These are phyloP conservation scores for Artemisia annua DNA, from an alignment of 129 eudicot genomes.

Conservation along the genomic window DNA sequence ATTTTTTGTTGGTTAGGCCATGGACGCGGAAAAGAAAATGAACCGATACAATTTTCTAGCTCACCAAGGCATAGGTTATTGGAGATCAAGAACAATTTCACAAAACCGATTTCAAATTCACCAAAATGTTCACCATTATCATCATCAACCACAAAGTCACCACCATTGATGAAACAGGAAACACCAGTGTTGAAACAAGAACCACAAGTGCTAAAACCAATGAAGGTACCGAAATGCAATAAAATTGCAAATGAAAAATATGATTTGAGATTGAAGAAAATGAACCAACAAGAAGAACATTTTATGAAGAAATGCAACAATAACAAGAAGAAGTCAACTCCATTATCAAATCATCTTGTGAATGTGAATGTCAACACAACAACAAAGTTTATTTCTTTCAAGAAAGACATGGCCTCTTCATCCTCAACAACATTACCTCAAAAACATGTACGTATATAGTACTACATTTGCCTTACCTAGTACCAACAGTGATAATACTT, in stretches of 20 bases:
- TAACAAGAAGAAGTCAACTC: slow-evolving; percentile 61
- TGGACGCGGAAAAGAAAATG: slow-evolving; percentile 33
- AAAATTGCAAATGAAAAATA: slow-evolving; percentile 36
- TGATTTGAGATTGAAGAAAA: slow-evolving; percentile 34
- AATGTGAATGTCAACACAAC: slow-evolving; percentile 50
- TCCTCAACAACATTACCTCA: slow-evolving; percentile 48
- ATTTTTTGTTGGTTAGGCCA: slow-evolving; percentile 6
- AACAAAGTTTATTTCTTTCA: slow-evolving; percentile 61
- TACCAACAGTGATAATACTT: slow-evolving; percentile 19
- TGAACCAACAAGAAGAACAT: slow-evolving; percentile 51
- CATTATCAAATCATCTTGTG: slow-evolving; percentile 62
- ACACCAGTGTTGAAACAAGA: slow-evolving; percentile 8
- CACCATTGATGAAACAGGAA: slow-evolving; percentile 21
- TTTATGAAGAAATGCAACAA: slow-evolving; percentile 30
- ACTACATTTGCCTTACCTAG: slow-evolving; percentile 22
- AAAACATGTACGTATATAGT: slow-evolving; percentile 48
- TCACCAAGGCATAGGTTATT: slow-evolving; percentile 43
- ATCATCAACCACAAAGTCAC: slow-evolving; percentile 3
- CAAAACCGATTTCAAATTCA: slow-evolving; percentile 32
- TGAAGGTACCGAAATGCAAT: slow-evolving; percentile 31
- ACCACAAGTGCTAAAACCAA: not conserved
- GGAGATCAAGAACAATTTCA: slow-evolving; percentile 36
- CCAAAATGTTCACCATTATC: slow-evolving; percentile 22
- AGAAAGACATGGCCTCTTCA: slow-evolving; percentile 47
- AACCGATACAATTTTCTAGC: slow-evolving; percentile 28